Evolutionary conservation across 768 basidiomycete species (phyloP).

Genomic region (Boletellus emodensis): DNA sequence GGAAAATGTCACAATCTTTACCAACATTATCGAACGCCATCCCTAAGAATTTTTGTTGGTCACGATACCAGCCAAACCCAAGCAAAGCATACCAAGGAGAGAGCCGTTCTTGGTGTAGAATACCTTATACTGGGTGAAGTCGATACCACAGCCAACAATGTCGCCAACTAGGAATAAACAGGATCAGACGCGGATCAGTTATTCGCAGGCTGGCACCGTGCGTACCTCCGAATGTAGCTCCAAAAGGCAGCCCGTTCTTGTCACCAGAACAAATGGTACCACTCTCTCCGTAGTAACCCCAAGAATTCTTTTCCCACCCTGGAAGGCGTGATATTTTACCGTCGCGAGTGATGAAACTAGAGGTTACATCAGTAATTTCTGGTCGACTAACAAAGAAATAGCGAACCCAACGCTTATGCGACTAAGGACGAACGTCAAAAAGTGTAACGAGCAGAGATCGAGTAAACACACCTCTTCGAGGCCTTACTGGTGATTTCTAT

Average conservation of each 20-base stretch:
- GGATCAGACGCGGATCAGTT: background rate
- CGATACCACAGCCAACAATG: conserved; percentile 87
- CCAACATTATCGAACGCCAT: conserved; percentile 71
- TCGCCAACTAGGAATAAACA: conserved; percentile 61
- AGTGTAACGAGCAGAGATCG: conserved; percentile 1
- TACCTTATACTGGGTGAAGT: conserved; percentile 73
- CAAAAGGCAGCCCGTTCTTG: conserved; percentile 67
- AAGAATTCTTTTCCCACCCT: conserved; percentile 81
- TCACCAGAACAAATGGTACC: conserved; percentile 75
- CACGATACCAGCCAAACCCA: conserved; percentile 2
- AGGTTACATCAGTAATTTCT: conserved; percentile 10
- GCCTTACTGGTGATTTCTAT: conserved; percentile 78
- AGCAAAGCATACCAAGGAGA: conserved; percentile 49
- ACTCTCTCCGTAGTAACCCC: conserved; percentile 94
- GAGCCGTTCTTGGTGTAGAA: conserved; percentile 91
- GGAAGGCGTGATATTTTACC: conserved; percentile 73
- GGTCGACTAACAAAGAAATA: background rate
- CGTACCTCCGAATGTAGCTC: conserved; percentile 78
- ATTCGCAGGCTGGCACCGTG: conserved; percentile 7
- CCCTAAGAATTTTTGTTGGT: conserved; percentile 37
- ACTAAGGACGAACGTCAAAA: conserved; percentile 35
- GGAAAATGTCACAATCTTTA: conserved; percentile 65
- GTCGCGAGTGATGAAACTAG: conserved; percentile 62
- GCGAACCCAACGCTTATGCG: conserved; percentile 79
- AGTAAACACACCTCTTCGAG: conserved; percentile 62